phyloP scores from a whole-genome alignment of 73 alveolate species.

The Halteria grandinella region DNA sequence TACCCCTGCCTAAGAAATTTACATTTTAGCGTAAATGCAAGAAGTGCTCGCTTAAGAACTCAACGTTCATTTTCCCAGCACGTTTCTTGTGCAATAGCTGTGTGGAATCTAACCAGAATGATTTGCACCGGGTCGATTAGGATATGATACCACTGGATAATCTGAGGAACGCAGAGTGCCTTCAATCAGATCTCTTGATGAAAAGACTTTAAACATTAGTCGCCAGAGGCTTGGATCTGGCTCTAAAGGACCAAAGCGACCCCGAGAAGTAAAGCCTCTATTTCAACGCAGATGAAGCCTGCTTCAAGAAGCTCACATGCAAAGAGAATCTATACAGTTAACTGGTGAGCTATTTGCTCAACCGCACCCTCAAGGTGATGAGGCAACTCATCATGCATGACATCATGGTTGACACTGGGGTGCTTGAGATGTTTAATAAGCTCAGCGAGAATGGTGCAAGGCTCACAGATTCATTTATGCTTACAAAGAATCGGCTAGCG shows the following conservation, averaged over 20 bases:
- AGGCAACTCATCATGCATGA: constrained; percentile 11
- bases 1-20: constrained; percentile 30
- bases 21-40: constrained; percentile 35
- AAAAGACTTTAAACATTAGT: background rate
- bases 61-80: constrained; percentile 43
- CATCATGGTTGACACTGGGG: constrained; percentile 1
- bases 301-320: constrained; percentile 17
- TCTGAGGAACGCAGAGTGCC: constrained; percentile 5
- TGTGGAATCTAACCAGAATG: background rate
- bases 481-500: constrained; percentile 23
- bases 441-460: background rate
- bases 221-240: background rate
- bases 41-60: constrained; percentile 24
- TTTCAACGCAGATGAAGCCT: background rate
- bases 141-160: constrained; percentile 45
- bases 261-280: constrained; percentile 4
- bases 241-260: background rate
- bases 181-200: constrained; percentile 1
- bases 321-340: background rate
- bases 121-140: background rate
- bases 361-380: background rate
- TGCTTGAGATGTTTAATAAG: background rate
- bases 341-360: background rate
- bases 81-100: constrained; percentile 47
- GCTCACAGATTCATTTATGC: background rate